Evolutionary conservation across 106 monocot genomes (phyloP).

Genomic region (Phalaenopsis aphrodite): DNA sequence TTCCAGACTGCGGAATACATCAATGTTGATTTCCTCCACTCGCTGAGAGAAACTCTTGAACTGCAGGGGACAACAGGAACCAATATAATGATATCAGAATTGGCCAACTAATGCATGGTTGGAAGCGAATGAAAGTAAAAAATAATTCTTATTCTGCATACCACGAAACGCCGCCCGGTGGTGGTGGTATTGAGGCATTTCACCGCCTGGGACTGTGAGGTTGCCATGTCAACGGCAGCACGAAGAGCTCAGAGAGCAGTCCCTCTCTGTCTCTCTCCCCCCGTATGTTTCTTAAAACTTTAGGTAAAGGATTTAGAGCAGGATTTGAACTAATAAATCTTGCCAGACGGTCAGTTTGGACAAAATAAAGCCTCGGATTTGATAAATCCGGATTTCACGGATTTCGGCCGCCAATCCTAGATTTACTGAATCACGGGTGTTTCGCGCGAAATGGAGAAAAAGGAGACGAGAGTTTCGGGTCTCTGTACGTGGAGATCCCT

Average conservation of each 20-base stretch:
- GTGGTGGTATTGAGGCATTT: constrained; percentile 77
- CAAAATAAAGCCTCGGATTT: no score
- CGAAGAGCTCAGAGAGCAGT: not conserved
- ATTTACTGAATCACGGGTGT: no score
- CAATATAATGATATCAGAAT: not conserved
- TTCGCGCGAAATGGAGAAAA: no score
- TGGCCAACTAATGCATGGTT: not conserved
- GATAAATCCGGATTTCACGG: no score
- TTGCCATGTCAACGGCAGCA: constrained; percentile 28
- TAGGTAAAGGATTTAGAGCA: no score
- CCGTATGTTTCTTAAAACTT: not conserved
- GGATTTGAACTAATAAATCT: no score
- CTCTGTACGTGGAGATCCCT: no score
- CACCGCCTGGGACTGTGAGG: constrained; percentile 30
- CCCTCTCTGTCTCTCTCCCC: not conserved
- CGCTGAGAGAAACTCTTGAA: constrained; percentile 77
- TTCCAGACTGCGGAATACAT: constrained; percentile 68
- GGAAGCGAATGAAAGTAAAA: not conserved
- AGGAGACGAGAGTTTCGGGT: no score
- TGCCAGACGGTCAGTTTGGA: no score
- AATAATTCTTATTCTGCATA: constrained; percentile 17
- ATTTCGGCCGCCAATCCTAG: no score
- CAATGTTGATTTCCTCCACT: constrained; percentile 71
- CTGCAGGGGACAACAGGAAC: constrained; percentile 22
- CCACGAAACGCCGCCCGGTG: constrained; percentile 56